Conservation (phyloP, 2,329 filamentous ascomycete genomes). For the Aaosphaeria arxii region DNA sequence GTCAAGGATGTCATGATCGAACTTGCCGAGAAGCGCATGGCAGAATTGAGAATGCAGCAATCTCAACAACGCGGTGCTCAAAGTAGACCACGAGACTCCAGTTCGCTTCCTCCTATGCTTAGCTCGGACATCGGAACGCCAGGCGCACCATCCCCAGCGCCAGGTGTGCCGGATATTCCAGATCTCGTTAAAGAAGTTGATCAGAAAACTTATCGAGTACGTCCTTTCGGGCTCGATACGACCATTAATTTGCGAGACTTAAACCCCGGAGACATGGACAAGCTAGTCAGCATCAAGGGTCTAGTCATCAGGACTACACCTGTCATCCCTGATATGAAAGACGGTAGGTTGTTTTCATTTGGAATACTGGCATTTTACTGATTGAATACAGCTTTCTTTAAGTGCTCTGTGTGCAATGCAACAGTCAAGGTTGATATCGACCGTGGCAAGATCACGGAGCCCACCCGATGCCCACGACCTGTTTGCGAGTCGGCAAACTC, state of each 20-base stretch:
- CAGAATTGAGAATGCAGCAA: conserved; percentile 57
- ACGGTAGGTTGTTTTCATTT: conserved; percentile 48
- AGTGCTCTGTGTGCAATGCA: conserved; percentile 89
- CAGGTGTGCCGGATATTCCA: conserved; percentile 53
- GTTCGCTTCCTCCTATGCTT: conserved; percentile 73
- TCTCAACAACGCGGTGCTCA: conserved; percentile 53
- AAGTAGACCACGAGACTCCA: conserved; percentile 49
- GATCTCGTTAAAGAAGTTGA: conserved; percentile 76
- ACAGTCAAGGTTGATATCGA: conserved; percentile 89
- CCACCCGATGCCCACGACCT: conserved; percentile 80
- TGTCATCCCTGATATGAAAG: conserved; percentile 98
- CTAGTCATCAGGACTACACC: conserved; percentile 94
- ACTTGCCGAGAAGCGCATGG: conserved; percentile 76
- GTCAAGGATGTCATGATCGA: conserved; percentile 93
- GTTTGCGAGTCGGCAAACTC: conserved; percentile 85
- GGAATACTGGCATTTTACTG: conserved; percentile 5
- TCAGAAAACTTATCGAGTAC: conserved; percentile 75
- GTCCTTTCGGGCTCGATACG: conserved; percentile 84
- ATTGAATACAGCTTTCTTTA: conserved; percentile 73
- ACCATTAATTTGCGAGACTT: conserved; percentile 90
- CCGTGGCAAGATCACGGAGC: conserved; percentile 92
- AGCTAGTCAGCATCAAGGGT: conserved; percentile 90
- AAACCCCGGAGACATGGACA: conserved; percentile 96
- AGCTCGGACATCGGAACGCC: conserved; percentile 69
- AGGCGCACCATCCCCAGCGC: conserved; percentile 29